Evolutionary conservation across 192 early-diverging fungal genomes (phyloP).

Genomic region (Backusella australiensis): DNA sequence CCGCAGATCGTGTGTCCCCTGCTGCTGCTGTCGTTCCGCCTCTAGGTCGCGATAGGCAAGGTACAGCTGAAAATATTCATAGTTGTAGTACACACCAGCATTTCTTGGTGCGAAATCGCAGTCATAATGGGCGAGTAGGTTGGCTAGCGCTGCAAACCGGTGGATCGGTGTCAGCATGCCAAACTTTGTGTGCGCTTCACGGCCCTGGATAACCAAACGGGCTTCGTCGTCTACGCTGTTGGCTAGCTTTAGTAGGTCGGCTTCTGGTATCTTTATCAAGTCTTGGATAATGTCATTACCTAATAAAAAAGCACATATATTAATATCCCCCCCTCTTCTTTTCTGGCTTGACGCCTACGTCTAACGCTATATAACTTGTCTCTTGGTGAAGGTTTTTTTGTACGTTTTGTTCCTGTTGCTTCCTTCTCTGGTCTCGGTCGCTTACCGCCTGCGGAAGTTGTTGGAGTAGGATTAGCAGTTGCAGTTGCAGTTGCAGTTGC

Average conservation of each 20-base stretch:
- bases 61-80: constrained; percentile 35
- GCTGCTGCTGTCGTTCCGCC: constrained; percentile 12
- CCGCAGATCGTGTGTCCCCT: constrained; percentile 14
- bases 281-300: constrained; percentile 24
- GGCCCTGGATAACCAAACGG: constrained; percentile 19
- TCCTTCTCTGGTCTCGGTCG: not conserved
- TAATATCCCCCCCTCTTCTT: not conserved
- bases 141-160: constrained; percentile 29
- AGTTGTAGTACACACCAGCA: constrained; percentile 34
- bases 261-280: constrained; percentile 18
- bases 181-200: constrained; percentile 11
- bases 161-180: constrained; percentile 16
- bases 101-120: constrained; percentile 36
- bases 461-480: not conserved
- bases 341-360: not conserved
- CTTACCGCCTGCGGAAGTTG: not conserved
- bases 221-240: constrained; percentile 9
- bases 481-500: too few relatives aligned
- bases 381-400: constrained; percentile 18
- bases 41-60: constrained; percentile 31
- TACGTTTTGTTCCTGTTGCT: not conserved
- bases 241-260: constrained; percentile 17
- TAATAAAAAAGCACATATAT: not conserved
- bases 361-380: constrained; percentile 25
- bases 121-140: constrained; percentile 29